A percentile compares a stretch with the other conserved stretches of the same genome.
Conservation (phyloP, 768 basidiomycete genomes). For the Ramaria sp. region DNA sequence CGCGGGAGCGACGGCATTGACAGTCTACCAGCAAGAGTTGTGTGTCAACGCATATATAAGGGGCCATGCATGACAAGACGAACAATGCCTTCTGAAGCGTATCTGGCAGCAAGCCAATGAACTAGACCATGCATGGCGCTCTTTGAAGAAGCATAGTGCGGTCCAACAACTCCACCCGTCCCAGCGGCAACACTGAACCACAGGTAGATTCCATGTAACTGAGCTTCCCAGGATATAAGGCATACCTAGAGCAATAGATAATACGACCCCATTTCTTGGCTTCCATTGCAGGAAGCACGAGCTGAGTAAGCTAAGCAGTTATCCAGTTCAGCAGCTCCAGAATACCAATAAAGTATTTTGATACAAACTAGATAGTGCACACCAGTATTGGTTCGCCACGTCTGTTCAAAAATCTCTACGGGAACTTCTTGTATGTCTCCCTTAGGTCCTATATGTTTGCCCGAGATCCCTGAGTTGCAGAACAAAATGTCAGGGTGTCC, state of each 20-base stretch:
- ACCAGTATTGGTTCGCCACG: conserved; percentile 39
- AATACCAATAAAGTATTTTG: background rate
- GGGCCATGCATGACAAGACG: conserved; percentile 13
- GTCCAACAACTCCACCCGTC: conserved; percentile 43
- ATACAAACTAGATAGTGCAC: conserved; percentile 33
- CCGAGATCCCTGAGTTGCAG: conserved; percentile 38
- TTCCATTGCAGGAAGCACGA: conserved; percentile 42
- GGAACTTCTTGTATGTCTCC: conserved; percentile 37
- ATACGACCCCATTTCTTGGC: conserved; percentile 37
- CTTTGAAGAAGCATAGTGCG: conserved; percentile 48
- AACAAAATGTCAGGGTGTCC: conserved; percentile 43
- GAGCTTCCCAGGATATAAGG: background rate
- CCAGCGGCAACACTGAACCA: conserved; percentile 35
- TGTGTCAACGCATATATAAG: background rate
- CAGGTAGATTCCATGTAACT: background rate
- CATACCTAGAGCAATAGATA: conserved; percentile 42
- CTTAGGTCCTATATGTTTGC: conserved; percentile 29
- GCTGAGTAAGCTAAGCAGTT: conserved; percentile 36
- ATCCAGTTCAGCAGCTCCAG: background rate
- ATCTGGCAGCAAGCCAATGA: conserved; percentile 42
- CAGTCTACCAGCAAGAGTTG: conserved; percentile 23
- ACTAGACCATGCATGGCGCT: conserved; percentile 43
- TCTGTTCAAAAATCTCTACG: conserved; percentile 33
- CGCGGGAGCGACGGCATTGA: conserved; percentile 44
- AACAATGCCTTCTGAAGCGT: conserved; percentile 42